Base-by-base conservation (phyloP, 2,329 filamentous ascomycete genomes). In the Cordyceps cateniannulata region DNA sequence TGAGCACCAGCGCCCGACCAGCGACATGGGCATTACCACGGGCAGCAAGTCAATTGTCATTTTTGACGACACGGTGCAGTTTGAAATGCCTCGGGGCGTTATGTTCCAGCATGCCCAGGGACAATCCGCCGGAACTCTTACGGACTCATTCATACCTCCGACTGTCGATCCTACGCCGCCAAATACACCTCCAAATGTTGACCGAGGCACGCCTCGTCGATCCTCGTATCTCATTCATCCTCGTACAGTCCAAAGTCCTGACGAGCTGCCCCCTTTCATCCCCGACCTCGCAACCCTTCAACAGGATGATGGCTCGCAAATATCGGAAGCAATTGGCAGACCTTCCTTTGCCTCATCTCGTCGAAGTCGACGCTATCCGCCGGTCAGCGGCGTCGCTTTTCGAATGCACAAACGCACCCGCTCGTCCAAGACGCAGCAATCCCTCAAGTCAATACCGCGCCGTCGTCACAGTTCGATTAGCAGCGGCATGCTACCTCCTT, bases 41-140 rank as follows among this genome's bases (percentile, higher is more conserved):
- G 90, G 91, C n/a, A 96, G 91, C 77, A 88, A 93, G 69, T 96
- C 91, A 0, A 96, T 96, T 65, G 82, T 96, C 60, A 96, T 96
- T 68, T 85, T 96, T 40, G 90, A 96, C 62, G 85, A 85, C 35
- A 88, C 86, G 0, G 66, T 81, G 18, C 75, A 79, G 0, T 75
- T 76, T 5, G 75, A 83, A 9, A 71, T 80, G n/a, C 73, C 79
- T 1, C 65, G 76, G 10, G 83, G 85, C 81, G 77, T 81, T 9
- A 81, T 79, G 9, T 77, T 77, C 38, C 77, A 79, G 22, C 68
- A 82, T 8, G 71, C 73, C 2, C 73, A 71, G 3, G 69, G 74
- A 59, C 72, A 74, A 12, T 83, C 83, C 2, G 72, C 79, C 1
- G 82, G 84, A 53, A 77, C 77, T 2, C 83, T 85, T 66, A 74